These are phyloP conservation scores for Globisporangium nagaii DNA, from an alignment of 352 stramenopile genomes.

Conservation along the genomic window DNA sequence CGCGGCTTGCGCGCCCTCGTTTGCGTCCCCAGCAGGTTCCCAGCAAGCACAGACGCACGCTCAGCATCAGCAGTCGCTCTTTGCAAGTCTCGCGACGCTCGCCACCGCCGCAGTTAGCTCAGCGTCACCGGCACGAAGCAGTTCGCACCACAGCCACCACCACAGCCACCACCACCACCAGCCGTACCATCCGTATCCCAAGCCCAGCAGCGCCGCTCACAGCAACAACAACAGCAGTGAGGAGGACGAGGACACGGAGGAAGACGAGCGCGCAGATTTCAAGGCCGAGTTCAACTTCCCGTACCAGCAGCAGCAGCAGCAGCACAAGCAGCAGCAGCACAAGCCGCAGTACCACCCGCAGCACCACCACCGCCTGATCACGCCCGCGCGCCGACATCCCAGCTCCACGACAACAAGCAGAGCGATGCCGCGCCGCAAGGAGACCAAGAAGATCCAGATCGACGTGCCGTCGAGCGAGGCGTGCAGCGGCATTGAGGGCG, in stretches of 20 bases:
- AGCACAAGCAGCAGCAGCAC: not conserved
- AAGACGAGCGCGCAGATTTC: not conserved
- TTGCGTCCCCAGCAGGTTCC: not conserved
- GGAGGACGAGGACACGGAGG: conserved; percentile 2
- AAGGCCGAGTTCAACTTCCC: not conserved
- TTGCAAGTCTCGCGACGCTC: conserved; percentile 15
- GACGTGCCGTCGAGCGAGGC: conserved; percentile 28
- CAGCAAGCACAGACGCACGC: not conserved
- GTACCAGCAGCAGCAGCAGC: not conserved
- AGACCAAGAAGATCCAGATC: conserved; percentile 43
- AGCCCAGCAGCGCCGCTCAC: not conserved
- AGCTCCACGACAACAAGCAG: not conserved
- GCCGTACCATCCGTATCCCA: conserved; percentile 12
- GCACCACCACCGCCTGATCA: conserved; percentile 16
- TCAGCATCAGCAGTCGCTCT: not conserved
- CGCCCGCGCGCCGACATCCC: not conserved
- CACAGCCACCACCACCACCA: conserved; percentile 8
- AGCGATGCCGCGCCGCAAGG: conserved; percentile 46
- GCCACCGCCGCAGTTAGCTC: conserved; percentile 1
- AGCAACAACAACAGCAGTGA: not conserved
- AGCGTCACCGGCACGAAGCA: not conserved
- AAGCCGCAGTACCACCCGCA: conserved; percentile 13
- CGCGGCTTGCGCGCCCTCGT: not conserved
- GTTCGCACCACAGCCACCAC: conserved; percentile 2
- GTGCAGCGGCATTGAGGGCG: conserved; percentile 12